Percentiles rank a stretch among this genome's conserved stretches.
phyloP scores from a whole-genome alignment of 2,329 filamentous ascomycete species.

The Neonectria magnoliae region DNA sequence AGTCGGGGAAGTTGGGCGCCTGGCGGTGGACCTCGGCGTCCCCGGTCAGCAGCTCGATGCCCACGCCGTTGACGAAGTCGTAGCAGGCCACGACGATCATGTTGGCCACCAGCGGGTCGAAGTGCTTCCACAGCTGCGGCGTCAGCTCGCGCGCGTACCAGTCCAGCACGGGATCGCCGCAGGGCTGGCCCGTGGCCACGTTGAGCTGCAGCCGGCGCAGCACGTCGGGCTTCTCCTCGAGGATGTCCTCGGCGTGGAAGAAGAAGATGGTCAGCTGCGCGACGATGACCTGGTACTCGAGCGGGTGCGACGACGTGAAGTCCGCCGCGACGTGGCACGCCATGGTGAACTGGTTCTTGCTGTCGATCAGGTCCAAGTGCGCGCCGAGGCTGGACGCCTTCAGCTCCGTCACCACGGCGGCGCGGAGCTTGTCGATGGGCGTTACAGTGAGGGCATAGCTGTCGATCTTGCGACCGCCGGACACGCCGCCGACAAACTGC shows the following conservation, averaged over 20 bases:
- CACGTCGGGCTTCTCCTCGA: conserved; percentile 7
- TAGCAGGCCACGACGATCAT: conserved; percentile 31
- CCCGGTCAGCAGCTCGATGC: conserved; percentile 22
- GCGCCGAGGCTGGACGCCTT: conserved; percentile 12
- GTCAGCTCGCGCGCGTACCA: conserved; percentile 17
- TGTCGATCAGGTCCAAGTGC: conserved; percentile 21
- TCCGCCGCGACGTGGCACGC: conserved; percentile 23
- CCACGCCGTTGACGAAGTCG: conserved; percentile 35
- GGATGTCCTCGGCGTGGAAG: conserved; percentile 21
- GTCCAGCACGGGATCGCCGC: conserved; percentile 16
- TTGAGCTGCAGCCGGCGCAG: conserved; percentile 12
- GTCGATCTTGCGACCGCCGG: conserved; percentile 11
- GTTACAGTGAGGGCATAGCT: conserved; percentile 5
- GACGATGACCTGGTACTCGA: conserved; percentile 15
- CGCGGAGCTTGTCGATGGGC: conserved; percentile 8
- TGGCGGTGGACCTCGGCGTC: conserved; percentile 1
- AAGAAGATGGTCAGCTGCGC: conserved; percentile 20
- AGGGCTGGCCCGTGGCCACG: conserved; percentile 4
- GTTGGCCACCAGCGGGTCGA: conserved; percentile 16
- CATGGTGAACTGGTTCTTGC: conserved; percentile 20
- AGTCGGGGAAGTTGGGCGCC: conserved; percentile 17
- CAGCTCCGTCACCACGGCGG: conserved; percentile 10
- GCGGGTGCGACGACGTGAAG: conserved; percentile 15
- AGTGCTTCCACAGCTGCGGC: conserved; percentile 7
- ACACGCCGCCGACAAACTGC: conserved; percentile 13